phyloP scores from a whole-genome alignment of 768 basidiomycete genomes.

The Cantharellus anzutake region DNA sequence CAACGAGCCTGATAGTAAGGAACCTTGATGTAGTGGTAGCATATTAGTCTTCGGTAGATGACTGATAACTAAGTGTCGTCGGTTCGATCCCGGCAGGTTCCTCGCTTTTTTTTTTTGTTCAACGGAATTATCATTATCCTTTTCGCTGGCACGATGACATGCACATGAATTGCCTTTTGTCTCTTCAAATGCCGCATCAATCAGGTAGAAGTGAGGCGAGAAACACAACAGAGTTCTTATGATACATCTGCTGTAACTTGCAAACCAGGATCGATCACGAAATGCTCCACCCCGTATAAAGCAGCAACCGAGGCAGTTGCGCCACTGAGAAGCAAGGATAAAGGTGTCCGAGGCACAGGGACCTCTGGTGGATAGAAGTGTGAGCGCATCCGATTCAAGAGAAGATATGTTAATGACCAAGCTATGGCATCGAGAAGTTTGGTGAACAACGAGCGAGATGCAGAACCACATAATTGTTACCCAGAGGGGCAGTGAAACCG shows the following conservation, averaged over 20 bases:
- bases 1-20: too few species aligned
- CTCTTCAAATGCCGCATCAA: too few species aligned
- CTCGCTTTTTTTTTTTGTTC: too few species aligned
- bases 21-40: too few species aligned
- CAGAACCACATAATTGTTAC: background rate
- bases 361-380: background rate
- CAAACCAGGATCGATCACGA: background rate
- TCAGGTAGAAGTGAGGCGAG: too few species aligned
- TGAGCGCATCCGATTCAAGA: background rate
- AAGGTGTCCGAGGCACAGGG: background rate
- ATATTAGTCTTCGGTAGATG: too few species aligned
- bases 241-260: background rate
- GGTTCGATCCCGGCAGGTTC: too few species aligned
- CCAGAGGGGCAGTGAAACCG: background rate
- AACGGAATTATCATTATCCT: too few species aligned
- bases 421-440: background rate
- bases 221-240: too few species aligned
- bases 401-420: background rate
- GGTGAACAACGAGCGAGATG: background rate
- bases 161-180: too few species aligned
- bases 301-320: background rate
- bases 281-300: background rate
- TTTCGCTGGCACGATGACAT: too few species aligned
- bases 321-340: background rate
- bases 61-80: too few species aligned